phyloP scores from a whole-genome alignment of 495 filamentous ascomycete genomes.

The Hyaloscypha bicolor region DNA sequence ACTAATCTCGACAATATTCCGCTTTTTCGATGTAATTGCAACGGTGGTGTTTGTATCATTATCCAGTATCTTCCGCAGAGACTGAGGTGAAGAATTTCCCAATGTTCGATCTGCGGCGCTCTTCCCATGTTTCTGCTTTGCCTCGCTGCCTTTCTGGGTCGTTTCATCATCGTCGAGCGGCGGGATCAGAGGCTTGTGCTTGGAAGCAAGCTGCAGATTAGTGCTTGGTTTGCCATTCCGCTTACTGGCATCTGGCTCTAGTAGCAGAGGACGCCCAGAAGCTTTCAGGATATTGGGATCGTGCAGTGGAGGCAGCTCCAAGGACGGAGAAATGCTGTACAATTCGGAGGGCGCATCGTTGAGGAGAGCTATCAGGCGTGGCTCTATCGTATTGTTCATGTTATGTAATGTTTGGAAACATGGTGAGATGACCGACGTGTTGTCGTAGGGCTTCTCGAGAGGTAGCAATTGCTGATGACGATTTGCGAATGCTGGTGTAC shows the following conservation, averaged over 20 bases:
- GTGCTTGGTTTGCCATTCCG: slow-evolving; percentile 38
- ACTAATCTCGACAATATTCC: slow-evolving; percentile 40
- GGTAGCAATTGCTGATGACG: not conserved
- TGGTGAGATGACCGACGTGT: not conserved
- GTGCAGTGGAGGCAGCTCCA: slow-evolving; percentile 48
- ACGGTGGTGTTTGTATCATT: slow-evolving; percentile 39
- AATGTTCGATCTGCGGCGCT: slow-evolving; percentile 16
- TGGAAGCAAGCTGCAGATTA: slow-evolving; percentile 23
- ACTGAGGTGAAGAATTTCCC: slow-evolving; percentile 40
- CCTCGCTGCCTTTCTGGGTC: slow-evolving; percentile 6
- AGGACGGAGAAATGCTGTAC: slow-evolving; percentile 37
- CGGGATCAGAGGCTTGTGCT: slow-evolving; percentile 16
- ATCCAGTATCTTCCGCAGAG: slow-evolving; percentile 49
- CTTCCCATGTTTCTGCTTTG: slow-evolving; percentile 17
- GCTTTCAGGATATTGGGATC: slow-evolving; percentile 40
- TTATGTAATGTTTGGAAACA: slow-evolving; percentile 18
- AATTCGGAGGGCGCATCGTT: slow-evolving; percentile 39
- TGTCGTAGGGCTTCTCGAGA: not conserved
- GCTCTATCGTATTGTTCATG: slow-evolving; percentile 53
- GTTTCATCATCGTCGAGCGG: slow-evolving; percentile 23
- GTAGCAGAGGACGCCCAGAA: slow-evolving; percentile 42
- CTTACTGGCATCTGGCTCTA: slow-evolving; percentile 47
- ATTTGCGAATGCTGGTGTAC: not conserved
- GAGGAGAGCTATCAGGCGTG: slow-evolving; percentile 58
- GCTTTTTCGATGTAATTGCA: slow-evolving; percentile 49